Evolutionary conservation across 2,329 filamentous ascomycete species (phyloP).

Genomic region (Botrytis byssoidea): DNA sequence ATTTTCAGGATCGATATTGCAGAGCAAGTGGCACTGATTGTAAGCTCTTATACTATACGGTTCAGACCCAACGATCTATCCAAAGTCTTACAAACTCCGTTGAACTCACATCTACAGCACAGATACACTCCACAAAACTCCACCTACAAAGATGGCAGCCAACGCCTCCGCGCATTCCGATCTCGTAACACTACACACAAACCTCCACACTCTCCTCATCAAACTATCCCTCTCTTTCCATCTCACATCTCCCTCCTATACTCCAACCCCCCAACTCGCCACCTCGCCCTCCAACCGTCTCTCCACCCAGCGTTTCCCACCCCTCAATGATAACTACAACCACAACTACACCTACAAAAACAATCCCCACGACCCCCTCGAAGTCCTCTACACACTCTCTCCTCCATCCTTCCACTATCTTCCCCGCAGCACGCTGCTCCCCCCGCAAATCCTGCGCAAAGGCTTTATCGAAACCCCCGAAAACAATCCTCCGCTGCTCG

Average conservation of each 20-base stretch:
- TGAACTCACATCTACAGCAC: background rate
- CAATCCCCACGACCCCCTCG: slow-evolving; percentile 18
- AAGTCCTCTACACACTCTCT: slow-evolving; percentile 27
- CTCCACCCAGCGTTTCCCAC: background rate
- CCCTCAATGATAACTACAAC: no score
- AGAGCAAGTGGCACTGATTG: background rate
- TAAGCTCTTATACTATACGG: background rate
- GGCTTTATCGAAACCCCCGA: slow-evolving; percentile 21
- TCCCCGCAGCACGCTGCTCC: slow-evolving; percentile 22
- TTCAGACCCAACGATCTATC: background rate
- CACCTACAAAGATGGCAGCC: background rate
- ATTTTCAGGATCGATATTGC: background rate
- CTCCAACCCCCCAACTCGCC: no score
- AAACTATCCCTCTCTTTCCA: background rate
- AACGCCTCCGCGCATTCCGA: background rate
- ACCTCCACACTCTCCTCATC: background rate
- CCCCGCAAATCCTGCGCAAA: background rate
- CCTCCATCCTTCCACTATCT: slow-evolving; percentile 22
- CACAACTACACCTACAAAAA: background rate
- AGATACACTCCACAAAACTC: background rate
- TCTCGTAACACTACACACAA: background rate
- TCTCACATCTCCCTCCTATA: background rate
- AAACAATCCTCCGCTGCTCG: slow-evolving; percentile 25
- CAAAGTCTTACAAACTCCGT: background rate
- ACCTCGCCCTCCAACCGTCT: background rate